phyloP scores from a whole-genome alignment of 495 filamentous ascomycete species.

The Friedmanniomyces simplex region DNA sequence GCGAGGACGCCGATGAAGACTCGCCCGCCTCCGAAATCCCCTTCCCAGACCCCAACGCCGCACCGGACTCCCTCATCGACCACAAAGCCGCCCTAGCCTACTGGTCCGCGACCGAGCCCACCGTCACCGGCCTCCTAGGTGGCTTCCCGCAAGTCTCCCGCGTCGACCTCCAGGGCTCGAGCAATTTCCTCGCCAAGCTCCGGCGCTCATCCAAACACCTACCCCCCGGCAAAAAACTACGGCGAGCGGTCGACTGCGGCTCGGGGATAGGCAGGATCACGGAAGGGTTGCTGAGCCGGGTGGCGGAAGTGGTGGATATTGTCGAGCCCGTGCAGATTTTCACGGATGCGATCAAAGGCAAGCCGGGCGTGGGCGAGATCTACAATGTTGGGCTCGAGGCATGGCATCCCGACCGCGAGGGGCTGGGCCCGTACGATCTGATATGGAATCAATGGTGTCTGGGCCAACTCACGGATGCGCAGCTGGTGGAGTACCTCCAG shows the following conservation, averaged over 20 bases:
- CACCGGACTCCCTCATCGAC: conserved; percentile 42
- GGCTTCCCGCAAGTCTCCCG: conserved; percentile 63
- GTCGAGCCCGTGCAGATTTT: conserved; percentile 55
- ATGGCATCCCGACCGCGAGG: conserved; percentile 49
- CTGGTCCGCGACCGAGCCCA: conserved; percentile 63
- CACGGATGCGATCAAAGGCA: conserved; percentile 35
- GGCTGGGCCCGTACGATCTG: conserved; percentile 41
- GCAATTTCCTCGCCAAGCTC: conserved; percentile 67
- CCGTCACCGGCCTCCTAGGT: conserved; percentile 73
- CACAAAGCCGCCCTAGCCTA: conserved; percentile 46
- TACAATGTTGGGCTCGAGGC: conserved; percentile 65
- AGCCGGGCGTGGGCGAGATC: conserved; percentile 44
- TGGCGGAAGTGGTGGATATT: conserved; percentile 45
- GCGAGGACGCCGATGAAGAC: neutral
- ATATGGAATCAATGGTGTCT: conserved; percentile 86
- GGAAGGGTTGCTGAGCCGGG: conserved; percentile 42
- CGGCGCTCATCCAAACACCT: conserved; percentile 34
- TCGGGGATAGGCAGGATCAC: conserved; percentile 56
- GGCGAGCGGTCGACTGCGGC: conserved; percentile 46
- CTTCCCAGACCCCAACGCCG: neutral
- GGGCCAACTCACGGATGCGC: conserved; percentile 74
- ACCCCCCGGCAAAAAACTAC: conserved; percentile 25
- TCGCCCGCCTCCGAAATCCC: conserved; percentile 1
- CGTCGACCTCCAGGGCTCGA: conserved; percentile 67
- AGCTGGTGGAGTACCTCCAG: conserved; percentile 57